A percentile compares a stretch with the other conserved stretches of the same genome.
These are phyloP conservation scores for Cladosporium austrohemisphaericum DNA, from an alignment of 2,329 filamentous ascomycete genomes.

Conservation along the genomic window DNA sequence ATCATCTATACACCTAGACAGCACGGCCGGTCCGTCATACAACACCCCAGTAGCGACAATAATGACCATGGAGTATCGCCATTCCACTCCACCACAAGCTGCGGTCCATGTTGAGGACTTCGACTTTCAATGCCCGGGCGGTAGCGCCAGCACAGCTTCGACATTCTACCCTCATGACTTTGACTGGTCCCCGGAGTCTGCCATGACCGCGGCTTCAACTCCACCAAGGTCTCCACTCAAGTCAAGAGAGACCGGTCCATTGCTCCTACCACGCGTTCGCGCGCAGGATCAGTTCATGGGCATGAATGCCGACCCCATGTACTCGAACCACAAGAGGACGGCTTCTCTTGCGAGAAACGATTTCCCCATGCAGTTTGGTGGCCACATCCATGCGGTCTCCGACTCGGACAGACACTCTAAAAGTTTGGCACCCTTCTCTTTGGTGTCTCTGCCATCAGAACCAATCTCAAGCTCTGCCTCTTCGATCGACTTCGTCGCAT, in stretches of 20 bases:
- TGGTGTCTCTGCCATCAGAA: slow-evolving; percentile 13
- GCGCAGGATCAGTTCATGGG: slow-evolving; percentile 30
- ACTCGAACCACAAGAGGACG: slow-evolving; percentile 26
- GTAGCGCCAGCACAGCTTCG: slow-evolving; percentile 30
- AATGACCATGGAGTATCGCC: slow-evolving; percentile 41
- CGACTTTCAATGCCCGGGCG: slow-evolving; percentile 28
- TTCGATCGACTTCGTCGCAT: slow-evolving; percentile 18
- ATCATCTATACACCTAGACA: slow-evolving; percentile 20
- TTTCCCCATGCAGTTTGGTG: slow-evolving; percentile 27
- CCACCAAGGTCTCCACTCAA: slow-evolving; percentile 29
- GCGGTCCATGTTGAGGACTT: slow-evolving; percentile 29
- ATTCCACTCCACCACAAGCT: slow-evolving; percentile 42
- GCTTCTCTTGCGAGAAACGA: slow-evolving; percentile 28
- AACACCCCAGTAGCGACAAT: slow-evolving; percentile 36
- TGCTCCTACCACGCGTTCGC: slow-evolving; percentile 27
- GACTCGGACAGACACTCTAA: slow-evolving; percentile 23
- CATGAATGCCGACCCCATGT: slow-evolving; percentile 10
- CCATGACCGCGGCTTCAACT: slow-evolving; percentile 29
- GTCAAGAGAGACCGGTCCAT: slow-evolving; percentile 27
- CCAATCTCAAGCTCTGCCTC: slow-evolving; percentile 22
- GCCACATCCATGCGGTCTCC: slow-evolving; percentile 18
- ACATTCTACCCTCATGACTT: slow-evolving; percentile 24
- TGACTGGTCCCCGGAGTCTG: slow-evolving; percentile 32
- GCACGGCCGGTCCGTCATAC: slow-evolving; percentile 16
- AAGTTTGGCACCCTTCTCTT: slow-evolving; percentile 23